Conservation (phyloP, 1,139 yeast species). For the Lodderomyces pseudojiufengensis region DNA sequence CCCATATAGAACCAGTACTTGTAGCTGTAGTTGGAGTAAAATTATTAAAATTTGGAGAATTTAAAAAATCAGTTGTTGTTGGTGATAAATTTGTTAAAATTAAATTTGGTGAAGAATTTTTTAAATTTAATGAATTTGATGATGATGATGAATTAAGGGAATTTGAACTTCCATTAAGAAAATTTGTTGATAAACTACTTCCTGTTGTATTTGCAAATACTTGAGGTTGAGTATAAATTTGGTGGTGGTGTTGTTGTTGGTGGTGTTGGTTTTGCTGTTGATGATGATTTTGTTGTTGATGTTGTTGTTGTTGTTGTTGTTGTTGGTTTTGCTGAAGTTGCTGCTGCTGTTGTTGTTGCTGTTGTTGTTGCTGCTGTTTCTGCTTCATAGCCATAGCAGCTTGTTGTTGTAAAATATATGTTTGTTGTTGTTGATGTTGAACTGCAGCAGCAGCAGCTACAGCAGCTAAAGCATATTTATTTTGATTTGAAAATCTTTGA, state of each 20-base stretch:
- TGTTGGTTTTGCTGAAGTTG: conserved; percentile 11
- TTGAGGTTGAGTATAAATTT: conserved; percentile 12
- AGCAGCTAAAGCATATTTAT: conserved; percentile 27
- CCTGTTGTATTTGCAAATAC: conserved; percentile 12
- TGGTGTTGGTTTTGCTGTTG: conserved; percentile 11
- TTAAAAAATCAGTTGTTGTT: conserved; percentile 14
- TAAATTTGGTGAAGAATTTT: conserved; percentile 26
- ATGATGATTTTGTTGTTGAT: conserved; percentile 5
- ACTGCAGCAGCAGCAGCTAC: conserved; percentile 33
- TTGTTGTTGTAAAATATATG: conserved; percentile 17
- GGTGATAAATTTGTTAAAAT: conserved; percentile 17
- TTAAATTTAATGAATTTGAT: conserved; percentile 10
- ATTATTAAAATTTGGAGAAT: conserved; percentile 16
- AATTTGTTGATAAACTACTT: conserved; percentile 10
- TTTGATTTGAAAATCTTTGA: conserved; percentile 15
- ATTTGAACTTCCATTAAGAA: conserved; percentile 20
- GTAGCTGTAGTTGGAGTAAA: conserved; percentile 5
- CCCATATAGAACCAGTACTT: conserved; percentile 11
- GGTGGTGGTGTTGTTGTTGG: conserved; percentile 5
- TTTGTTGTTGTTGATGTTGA: conserved; percentile 22
- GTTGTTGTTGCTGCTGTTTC: conserved; percentile 15
- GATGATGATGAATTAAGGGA: conserved; percentile 21
- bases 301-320: conserved; percentile 7
- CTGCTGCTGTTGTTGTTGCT: conserved; percentile 12
- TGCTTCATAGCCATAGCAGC: conserved; percentile 12